These are phyloP conservation scores for Cochlearia excelsa DNA, from an alignment of 345 rosid genomes.

Conservation along the genomic window DNA sequence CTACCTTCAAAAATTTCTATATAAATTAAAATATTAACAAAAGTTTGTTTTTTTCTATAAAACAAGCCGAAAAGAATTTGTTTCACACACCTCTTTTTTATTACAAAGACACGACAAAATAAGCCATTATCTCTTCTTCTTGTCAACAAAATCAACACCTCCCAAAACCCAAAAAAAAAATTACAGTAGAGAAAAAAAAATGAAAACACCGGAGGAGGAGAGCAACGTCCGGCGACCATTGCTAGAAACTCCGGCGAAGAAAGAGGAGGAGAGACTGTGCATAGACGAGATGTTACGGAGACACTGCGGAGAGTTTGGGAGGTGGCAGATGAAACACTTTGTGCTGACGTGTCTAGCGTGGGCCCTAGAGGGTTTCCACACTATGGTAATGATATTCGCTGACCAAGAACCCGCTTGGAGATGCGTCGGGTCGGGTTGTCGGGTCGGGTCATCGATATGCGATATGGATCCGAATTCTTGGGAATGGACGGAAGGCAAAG, in stretches of 20 bases:
- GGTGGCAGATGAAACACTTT: conserved; percentile 85
- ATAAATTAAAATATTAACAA: too few relatives aligned
- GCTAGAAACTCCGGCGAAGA: conserved; percentile 27
- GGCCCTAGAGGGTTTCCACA: conserved; percentile 90
- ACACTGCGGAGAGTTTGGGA: conserved; percentile 87
- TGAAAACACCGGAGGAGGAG: conserved; percentile 13
- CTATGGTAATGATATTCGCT: conserved; percentile 94
- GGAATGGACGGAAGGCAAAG: conserved; percentile 61
- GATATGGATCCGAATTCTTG: conserved; percentile 60
- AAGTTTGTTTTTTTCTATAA: too few relatives aligned
- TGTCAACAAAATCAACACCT: too few relatives aligned
- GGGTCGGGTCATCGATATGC: conserved; percentile 40
- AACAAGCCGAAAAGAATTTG: too few relatives aligned
- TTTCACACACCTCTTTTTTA: too few relatives aligned
- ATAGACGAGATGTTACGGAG: conserved; percentile 74
- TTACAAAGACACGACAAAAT: too few relatives aligned
- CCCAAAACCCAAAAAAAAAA: too few relatives aligned
- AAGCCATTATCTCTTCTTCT: too few relatives aligned
- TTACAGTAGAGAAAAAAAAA: background rate
- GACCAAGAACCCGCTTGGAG: conserved; percentile 68
- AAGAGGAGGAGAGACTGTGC: conserved; percentile 43
- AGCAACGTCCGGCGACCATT: conserved; percentile 33
- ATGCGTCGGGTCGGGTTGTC: conserved; percentile 49
- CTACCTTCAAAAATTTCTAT: too few relatives aligned
- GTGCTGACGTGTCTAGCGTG: conserved; percentile 77